Evolutionary conservation across 345 rosid genomes (phyloP), one percentile per base, ranked within the genome.

Genomic region (Ceriops tagal): DNA sequence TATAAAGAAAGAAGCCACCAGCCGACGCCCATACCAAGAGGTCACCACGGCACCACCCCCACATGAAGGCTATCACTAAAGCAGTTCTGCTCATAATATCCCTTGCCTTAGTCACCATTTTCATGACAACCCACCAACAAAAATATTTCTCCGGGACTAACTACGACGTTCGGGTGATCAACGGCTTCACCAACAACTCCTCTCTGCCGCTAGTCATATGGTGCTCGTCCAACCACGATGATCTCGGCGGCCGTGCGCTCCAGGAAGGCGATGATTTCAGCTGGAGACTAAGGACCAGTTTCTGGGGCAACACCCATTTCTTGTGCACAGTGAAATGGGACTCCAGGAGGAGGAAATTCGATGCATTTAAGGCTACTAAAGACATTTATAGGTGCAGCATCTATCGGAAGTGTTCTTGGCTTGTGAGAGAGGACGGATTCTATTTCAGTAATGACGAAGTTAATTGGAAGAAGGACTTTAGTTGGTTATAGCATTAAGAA

Each of bases 201-300:
- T 93, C 98, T 1, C 67, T 87, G 35, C 93, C 97, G 11, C 75
- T 93, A 24, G 91, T 93, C 67, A 88, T 93, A 27, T 93, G 98
- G 98, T 93, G 98, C 81, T 74, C 82, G 8, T 86, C 88, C 3
- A 75, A 80, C 18, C 82, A 74, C 24, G 76, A 74, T 28, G 97
- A 93, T 56, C 79, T 93, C 5, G 98, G 98, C n/a, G 92, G 98
- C 32, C 91, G 97, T 1, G 97, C 98, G 5, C 91, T 93, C 31
- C 97, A 93, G 73, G 97, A 89, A 66, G 96, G 98, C 8, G 98
- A 93, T 4, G 96, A 89, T 64, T 91, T 81, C 68, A 72, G 87
- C n/a, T 93, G 98, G 98, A 85, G 82, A 6, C 77, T 76, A 15
- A 80, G 3, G 62, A 84, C 84, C 43, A 70, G 71, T 57, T 57